phyloP scores from a whole-genome alignment of 2,329 filamentous ascomycete genomes.

The Tolypocladium inflatum region DNA sequence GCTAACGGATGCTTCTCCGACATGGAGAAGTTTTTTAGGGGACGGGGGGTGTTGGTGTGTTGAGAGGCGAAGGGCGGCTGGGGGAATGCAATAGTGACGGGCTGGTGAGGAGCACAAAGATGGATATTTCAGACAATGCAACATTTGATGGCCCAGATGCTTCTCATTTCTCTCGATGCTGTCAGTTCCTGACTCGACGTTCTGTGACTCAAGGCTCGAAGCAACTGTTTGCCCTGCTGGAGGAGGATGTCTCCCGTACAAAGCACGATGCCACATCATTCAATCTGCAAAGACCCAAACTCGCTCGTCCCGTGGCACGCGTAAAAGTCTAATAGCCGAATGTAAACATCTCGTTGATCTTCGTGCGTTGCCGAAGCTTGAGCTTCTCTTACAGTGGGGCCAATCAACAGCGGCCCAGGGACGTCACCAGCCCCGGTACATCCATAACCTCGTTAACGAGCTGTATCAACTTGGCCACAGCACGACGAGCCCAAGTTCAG shows the following conservation, averaged over 20 bases:
- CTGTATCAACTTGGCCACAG: not conserved
- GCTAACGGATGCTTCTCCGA: constrained; percentile 2
- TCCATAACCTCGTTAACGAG: not conserved
- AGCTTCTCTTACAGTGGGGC: not conserved
- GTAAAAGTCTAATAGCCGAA: not conserved
- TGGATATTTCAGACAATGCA: not conserved
- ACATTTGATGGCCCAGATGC: not conserved
- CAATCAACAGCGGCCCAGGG: not conserved
- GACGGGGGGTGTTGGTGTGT: not conserved
- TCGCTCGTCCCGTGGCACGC: not conserved
- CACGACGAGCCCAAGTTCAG: not conserved
- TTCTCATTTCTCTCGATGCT: not conserved
- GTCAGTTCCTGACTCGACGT: not conserved
- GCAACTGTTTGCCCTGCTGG: not conserved
- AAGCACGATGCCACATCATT: not conserved
- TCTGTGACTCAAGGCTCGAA: not conserved
- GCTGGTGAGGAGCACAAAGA: not conserved
- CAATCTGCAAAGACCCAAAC: not conserved
- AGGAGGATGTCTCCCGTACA: not conserved
- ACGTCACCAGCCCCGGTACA: not conserved
- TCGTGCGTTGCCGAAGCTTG: not conserved
- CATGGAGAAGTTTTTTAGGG: not conserved
- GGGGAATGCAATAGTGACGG: not conserved
- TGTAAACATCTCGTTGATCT: not conserved
- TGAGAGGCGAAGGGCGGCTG: not conserved